phyloP scores from a whole-genome alignment of 768 basidiomycete species.

The Cubamyces sp. region DNA sequence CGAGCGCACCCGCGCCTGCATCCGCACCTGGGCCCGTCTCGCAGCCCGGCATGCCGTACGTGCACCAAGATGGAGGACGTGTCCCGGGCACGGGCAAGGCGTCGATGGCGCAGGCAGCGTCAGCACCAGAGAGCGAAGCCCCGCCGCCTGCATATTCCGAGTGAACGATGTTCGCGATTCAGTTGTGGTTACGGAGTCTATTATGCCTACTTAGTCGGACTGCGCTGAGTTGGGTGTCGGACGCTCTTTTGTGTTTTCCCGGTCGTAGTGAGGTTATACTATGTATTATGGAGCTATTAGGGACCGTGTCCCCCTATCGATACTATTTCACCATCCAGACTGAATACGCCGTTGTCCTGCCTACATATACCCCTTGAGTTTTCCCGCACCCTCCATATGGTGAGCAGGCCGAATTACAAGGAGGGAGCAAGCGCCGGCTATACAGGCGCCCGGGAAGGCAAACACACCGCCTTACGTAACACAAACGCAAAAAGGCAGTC shows the following conservation, averaged over 20 bases:
- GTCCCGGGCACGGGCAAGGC: not conserved
- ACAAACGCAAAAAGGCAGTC: constrained; percentile 10
- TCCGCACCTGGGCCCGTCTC: not conserved
- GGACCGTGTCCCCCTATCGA: too few relatives aligned
- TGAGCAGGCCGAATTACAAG: too few relatives aligned
- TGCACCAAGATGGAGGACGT: constrained; percentile 11
- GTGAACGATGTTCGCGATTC: not conserved
- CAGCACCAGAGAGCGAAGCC: not conserved
- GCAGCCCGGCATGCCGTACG: constrained; percentile 1
- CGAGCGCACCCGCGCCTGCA: not conserved
- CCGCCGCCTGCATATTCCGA: constrained; percentile 11
- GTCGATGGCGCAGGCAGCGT: not conserved
- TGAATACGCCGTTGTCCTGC: too few relatives aligned
- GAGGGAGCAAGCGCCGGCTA: too few relatives aligned
- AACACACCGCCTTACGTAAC: constrained; percentile 13
- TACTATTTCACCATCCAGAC: too few relatives aligned
- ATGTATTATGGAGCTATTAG: too few relatives aligned
- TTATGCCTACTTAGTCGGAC: not conserved
- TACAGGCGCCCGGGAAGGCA: not conserved
- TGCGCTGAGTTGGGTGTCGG: not conserved
- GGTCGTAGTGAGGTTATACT: too few relatives aligned
- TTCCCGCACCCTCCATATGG: too few relatives aligned
- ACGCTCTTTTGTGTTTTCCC: not conserved
- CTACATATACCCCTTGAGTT: too few relatives aligned
- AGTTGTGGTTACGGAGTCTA: not conserved